These are phyloP conservation scores for Fraxinus velutina DNA, from an alignment of 305 asterid genomes.

Conservation along the genomic window DNA sequence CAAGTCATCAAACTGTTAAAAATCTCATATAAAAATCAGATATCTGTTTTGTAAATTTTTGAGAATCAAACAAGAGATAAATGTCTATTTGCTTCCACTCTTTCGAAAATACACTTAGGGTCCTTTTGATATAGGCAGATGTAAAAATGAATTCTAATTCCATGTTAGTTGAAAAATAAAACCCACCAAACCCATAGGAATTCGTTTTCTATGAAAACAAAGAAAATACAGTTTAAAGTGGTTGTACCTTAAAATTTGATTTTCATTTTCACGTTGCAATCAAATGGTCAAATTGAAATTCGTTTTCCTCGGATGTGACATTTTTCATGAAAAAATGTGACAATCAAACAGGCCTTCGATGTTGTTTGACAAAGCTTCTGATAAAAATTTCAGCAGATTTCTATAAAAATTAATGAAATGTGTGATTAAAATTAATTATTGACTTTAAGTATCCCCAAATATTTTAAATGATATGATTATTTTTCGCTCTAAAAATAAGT, in stretches of 20 bases:
- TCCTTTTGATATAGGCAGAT: too few relatives aligned
- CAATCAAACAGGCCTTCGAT: too few relatives aligned
- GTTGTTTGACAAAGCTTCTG: not conserved
- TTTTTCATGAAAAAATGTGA: too few relatives aligned
- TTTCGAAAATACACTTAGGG: not conserved
- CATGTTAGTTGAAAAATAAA: too few relatives aligned
- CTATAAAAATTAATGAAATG: not conserved
- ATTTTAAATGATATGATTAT: not conserved
- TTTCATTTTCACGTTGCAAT: too few relatives aligned
- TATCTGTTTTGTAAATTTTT: not conserved
- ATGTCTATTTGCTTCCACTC: not conserved
- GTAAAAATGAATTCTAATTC: too few relatives aligned
- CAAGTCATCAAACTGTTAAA: not conserved
- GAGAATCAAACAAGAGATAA: not conserved
- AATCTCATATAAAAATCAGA: not conserved
- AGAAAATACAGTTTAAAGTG: too few relatives aligned
- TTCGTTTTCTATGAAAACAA: too few relatives aligned
- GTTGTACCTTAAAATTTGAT: too few relatives aligned
- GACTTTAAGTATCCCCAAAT: not conserved
- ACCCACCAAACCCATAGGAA: too few relatives aligned
- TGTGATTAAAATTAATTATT: not conserved
- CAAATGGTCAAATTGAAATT: too few relatives aligned
- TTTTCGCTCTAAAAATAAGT: not conserved
- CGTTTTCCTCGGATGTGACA: too few relatives aligned
- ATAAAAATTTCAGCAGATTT: not conserved